Percentiles rank a stretch among this genome's conserved stretches.
Conservation (phyloP, 1,284 basidiomycete genomes). For the Xanthoconium separans region DNA sequence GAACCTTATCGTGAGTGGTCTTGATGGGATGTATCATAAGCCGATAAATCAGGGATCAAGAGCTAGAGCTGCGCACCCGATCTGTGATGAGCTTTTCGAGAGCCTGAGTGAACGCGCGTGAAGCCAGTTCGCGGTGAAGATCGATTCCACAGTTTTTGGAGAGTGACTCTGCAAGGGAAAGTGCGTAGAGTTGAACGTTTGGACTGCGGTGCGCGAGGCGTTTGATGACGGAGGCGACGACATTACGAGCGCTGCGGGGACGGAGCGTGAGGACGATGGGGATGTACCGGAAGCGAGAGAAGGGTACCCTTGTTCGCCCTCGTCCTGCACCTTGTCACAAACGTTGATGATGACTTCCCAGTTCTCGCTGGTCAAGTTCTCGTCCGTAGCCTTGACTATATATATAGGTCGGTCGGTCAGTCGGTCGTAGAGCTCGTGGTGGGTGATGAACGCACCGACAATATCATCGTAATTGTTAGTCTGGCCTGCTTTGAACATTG, state of each 20-base stretch:
- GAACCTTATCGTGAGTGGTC: constrained; percentile 90
- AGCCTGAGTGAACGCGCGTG: constrained; percentile 86
- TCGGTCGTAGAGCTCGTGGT: background rate
- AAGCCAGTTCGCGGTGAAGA: constrained; percentile 86
- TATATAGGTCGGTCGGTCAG: constrained; percentile 5
- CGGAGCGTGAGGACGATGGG: constrained; percentile 15
- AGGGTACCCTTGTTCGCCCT: constrained; percentile 77
- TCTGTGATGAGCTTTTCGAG: constrained; percentile 87
- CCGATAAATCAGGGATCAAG: background rate
- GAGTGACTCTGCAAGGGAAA: constrained; percentile 84
- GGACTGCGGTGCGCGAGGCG: constrained; percentile 92
- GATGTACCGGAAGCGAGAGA: constrained; percentile 1
- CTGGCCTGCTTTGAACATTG: constrained; percentile 66
- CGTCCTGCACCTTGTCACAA: constrained; percentile 95
- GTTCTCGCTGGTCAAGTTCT: constrained; percentile 91
- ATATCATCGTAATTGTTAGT: constrained; percentile 91
- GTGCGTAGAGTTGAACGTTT: constrained; percentile 94
- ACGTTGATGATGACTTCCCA: constrained; percentile 95
- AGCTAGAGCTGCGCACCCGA: constrained; percentile 49
- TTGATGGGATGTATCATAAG: constrained; percentile 32
- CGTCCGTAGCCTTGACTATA: constrained; percentile 89
- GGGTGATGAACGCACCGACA: constrained; percentile 65
- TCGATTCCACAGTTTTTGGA: constrained; percentile 89
- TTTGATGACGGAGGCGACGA: constrained; percentile 84
- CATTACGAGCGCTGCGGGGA: constrained; percentile 74